These are phyloP conservation scores for Russula foetens DNA, from an alignment of 768 basidiomycete genomes.

Conservation along the genomic window DNA sequence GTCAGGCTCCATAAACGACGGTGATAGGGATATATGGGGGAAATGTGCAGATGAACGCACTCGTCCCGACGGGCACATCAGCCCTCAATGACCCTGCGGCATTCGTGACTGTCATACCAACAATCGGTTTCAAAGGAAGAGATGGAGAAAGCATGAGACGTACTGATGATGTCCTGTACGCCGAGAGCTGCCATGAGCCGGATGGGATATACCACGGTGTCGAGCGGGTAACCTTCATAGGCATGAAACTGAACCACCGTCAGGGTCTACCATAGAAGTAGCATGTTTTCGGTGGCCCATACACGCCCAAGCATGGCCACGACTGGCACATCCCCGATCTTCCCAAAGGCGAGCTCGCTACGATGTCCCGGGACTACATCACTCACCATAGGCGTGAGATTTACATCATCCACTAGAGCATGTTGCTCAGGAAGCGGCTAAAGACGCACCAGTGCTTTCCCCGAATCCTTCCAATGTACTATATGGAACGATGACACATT, in stretches of 20 bases:
- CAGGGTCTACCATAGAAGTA: neutral
- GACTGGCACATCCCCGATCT: constrained; percentile 68
- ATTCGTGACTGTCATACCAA: constrained; percentile 59
- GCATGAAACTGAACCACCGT: constrained; percentile 55
- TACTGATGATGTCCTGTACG: constrained; percentile 67
- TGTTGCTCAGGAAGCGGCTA: too few species aligned
- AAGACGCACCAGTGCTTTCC: constrained; percentile 58
- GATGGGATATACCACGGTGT: constrained; percentile 69
- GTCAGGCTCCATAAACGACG: neutral
- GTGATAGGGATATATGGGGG: neutral
- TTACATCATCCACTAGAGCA: neutral
- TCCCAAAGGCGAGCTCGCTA: constrained; percentile 73
- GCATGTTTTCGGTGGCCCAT: constrained; percentile 20
- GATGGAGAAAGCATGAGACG: constrained; percentile 23
- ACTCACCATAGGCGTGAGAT: neutral
- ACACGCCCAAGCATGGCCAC: constrained; percentile 89
- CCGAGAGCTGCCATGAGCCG: constrained; percentile 74
- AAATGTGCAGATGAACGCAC: too few species aligned
- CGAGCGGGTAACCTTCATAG: constrained; percentile 74
- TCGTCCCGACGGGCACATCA: constrained; percentile 67
- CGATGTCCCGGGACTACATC: constrained; percentile 68
- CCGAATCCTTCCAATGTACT: constrained; percentile 63
- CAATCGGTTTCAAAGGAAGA: neutral
- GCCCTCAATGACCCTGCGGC: constrained; percentile 80
- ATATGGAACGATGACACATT: constrained; percentile 57